phyloP scores from a whole-genome alignment of 148 eudicot genomes.

The Diospyros lotus region DNA sequence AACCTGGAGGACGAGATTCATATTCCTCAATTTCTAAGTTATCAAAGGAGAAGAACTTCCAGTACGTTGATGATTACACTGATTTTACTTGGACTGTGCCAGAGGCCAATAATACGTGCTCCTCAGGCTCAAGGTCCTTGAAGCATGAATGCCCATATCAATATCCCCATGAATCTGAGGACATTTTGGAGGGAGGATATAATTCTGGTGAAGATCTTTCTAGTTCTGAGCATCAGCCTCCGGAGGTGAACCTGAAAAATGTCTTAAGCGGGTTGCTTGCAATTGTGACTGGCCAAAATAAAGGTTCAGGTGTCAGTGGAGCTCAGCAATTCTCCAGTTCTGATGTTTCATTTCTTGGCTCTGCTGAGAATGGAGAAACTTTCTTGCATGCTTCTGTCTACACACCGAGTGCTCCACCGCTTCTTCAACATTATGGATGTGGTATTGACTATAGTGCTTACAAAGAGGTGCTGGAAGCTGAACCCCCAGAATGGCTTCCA shows the following conservation, averaged over 20 bases:
- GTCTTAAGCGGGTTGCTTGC: slow-evolving; percentile 74
- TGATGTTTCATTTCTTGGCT: slow-evolving; percentile 75
- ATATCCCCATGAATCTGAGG: slow-evolving; percentile 50
- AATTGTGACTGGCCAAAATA: slow-evolving; percentile 76
- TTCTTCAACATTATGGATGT: slow-evolving; percentile 56
- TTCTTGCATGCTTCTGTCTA: slow-evolving; percentile 81
- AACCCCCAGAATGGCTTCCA: slow-evolving; percentile 98
- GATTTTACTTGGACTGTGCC: slow-evolving; percentile 53
- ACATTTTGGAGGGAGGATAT: slow-evolving; percentile 55
- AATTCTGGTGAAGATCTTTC: slow-evolving; percentile 54
- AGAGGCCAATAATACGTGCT: slow-evolving; percentile 22
- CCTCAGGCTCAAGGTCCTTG: slow-evolving; percentile 26
- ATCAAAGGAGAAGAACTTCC: slow-evolving; percentile 42
- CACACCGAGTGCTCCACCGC: slow-evolving; percentile 98
- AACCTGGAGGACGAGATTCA: slow-evolving; percentile 45
- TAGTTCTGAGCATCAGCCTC: slow-evolving; percentile 32
- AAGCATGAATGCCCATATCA: slow-evolving; percentile 39
- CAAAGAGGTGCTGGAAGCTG: slow-evolving; percentile 89
- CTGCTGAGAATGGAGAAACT: slow-evolving; percentile 84
- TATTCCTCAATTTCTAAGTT: slow-evolving; percentile 64
- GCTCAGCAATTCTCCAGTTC: slow-evolving; percentile 45
- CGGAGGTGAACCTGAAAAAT: slow-evolving; percentile 89
- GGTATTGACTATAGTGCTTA: slow-evolving; percentile 59
- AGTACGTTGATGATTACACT: slow-evolving; percentile 46
- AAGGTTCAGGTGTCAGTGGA: slow-evolving; percentile 26